Evolutionary conservation across 2,329 filamentous ascomycete species (phyloP), one percentile per base, ranked within the genome.

Genomic region (Arthrinium phaeospermum): DNA sequence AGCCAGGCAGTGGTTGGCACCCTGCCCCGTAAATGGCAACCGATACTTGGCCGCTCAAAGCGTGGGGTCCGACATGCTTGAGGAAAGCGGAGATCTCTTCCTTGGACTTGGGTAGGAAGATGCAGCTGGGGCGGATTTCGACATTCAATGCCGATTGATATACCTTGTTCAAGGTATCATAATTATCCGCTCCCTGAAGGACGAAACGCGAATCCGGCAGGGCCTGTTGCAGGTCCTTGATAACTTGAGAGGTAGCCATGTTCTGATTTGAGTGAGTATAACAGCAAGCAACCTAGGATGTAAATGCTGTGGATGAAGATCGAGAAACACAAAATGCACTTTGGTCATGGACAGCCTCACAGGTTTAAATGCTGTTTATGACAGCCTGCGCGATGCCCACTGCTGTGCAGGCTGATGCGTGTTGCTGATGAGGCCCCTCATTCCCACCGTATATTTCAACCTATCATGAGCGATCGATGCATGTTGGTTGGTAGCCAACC

Each of bases 21-120:
- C 72, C 72, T 13, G 49, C 72, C 12, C 72, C 72, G 6, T 49
- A 45, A 16, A 73, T 37, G 34, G 72, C 72, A 19, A 73, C 27
- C 16, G 45, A 22, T 24, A 30, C 22, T 24, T 70, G 30, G 16
- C 68, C 47, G 30, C 34, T 22, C 22, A 47, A 12, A 6, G 71
- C 67, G 53, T 67, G 67, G 13, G 68, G 57, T 24, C 53, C 27
- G 16, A 70, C 70, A 47, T 68, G 70, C 22, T 41, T 34, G 53
- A 72, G 22, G 57, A 72, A 70, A 8, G 47, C 41, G 24, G 68
- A 67, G 4, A 70, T 64, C 13, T 70, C 71, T 4, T 67, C 47
- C 34, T 47, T 24, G 34, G 68, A 72, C 71, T 44, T 67, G n/a
- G 68, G 71, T 3, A 70, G 53, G 46, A 72, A 41, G 8, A 72